Evolutionary conservation across 2,329 filamentous ascomycete species (phyloP).

Genomic region (Blastomyces gilchristii): DNA sequence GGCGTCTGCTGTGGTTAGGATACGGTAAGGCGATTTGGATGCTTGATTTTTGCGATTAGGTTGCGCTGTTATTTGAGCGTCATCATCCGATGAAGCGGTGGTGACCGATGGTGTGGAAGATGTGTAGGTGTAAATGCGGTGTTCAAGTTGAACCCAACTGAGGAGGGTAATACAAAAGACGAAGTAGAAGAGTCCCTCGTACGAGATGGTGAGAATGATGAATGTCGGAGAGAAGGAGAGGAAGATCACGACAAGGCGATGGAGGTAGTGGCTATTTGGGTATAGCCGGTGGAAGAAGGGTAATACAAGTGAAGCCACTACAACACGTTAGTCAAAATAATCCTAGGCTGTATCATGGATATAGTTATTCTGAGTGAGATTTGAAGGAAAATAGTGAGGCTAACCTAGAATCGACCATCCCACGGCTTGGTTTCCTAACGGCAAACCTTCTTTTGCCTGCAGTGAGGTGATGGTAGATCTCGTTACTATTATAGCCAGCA

Average conservation of each 20-base stretch:
- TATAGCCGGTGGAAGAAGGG: conserved; percentile 72
- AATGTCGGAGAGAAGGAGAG: conserved; percentile 87
- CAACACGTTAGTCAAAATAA: conserved; percentile 13
- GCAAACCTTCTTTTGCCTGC: conserved; percentile 74
- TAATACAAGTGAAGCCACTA: conserved; percentile 63
- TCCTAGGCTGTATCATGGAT: conserved; percentile 11
- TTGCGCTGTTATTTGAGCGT: conserved; percentile 16
- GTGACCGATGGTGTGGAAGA: conserved; percentile 15
- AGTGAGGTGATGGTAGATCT: conserved; percentile 74
- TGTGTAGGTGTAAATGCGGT: conserved; percentile 51
- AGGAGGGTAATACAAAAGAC: conserved; percentile 73
- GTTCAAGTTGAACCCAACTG: conserved; percentile 86
- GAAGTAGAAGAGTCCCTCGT: conserved; percentile 93
- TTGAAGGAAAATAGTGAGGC: conserved; percentile 18
- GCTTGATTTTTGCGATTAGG: conserved; percentile 18
- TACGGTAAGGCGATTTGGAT: conserved; percentile 42
- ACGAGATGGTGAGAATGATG: conserved; percentile 92
- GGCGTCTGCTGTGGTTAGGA: conserved; percentile 69
- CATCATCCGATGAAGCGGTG: conserved; percentile 8
- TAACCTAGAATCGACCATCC: conserved; percentile 71
- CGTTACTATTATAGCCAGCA: conserved; percentile 76
- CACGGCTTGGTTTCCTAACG: conserved; percentile 74
- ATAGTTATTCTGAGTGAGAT: neutral
- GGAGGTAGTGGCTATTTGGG: conserved; percentile 78
- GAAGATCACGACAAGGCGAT: conserved; percentile 80